Base-by-base conservation (phyloP, 192 early-diverging fungal species). In the Ambispora gerdemannii region DNA sequence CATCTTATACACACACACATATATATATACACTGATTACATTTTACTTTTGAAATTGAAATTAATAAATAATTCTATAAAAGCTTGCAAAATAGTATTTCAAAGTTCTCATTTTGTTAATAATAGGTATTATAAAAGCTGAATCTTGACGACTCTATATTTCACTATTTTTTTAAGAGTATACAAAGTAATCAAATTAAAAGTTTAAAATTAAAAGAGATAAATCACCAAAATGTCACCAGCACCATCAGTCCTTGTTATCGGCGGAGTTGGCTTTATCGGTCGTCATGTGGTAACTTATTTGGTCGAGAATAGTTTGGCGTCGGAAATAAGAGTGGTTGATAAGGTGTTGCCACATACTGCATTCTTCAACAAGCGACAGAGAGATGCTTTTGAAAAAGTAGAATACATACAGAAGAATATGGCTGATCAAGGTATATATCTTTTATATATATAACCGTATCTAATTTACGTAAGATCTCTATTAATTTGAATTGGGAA, bases 201-300 rank as follows among this genome's bases (percentile, higher is more conserved):
- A n/a, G n/a, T n/a, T n/a, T n/a, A n/a, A n/a, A n/a, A n/a, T n/a
- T n/a, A n/a, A n/a, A n/a, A n/a, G n/a, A n/a, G n/a, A n/a, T n/a
- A n/a, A n/a, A n/a, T n/a, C n/a, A 43, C 55, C 24, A 63, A 43
- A 17, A 79, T 79, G 78, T 71, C 78, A 30, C 72, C 78, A 72
- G 69, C 82, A 65, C 84, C 79, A 51, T 81, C 83, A 51, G 87
- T 93, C 47, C 85, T 93, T 32, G 78, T 92, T 34, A 87, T 93
- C 32, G 93, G 93, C 32, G 93, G 93, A 22, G 83, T 90, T 60
- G 93, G 93, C 34, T 93, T 94, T 71, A 86, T 95, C 50, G 93
- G 93, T 35, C 85, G 93, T 62, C 86, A 91, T 75, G 81, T 94
- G 50, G 85, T 92, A 34, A 63, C 83, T 55, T 86, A 89, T 67